Evolutionary conservation across 805 yeast species (phyloP).

Genomic region (Starmerella apis): DNA sequence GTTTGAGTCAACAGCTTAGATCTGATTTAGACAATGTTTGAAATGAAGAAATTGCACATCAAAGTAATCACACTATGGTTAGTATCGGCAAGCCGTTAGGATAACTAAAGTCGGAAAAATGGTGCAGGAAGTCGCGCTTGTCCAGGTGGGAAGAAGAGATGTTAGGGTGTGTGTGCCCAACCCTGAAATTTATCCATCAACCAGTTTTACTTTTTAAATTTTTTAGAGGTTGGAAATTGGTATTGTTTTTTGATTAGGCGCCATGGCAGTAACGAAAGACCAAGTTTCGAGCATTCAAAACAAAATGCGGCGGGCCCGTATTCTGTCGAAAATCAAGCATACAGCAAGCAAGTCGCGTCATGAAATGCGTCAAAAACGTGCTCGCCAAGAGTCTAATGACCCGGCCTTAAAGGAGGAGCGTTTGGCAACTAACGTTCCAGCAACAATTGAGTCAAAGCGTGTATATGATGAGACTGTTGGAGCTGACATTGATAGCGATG

Average conservation of each 20-base stretch:
- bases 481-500: conserved; percentile 38
- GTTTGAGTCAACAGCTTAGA: neutral
- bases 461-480: conserved; percentile 75
- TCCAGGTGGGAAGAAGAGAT: neutral
- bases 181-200: conserved; percentile 1
- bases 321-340: conserved; percentile 62
- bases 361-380: conserved; percentile 64
- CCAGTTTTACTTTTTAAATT: neutral
- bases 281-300: conserved; percentile 45
- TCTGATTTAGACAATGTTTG: neutral
- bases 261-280: conserved; percentile 26
- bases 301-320: conserved; percentile 68
- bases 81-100: neutral
- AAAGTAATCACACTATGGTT: neutral
- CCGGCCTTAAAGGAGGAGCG: conserved; percentile 77
- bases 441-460: conserved; percentile 73
- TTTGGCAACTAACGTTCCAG: conserved; percentile 63
- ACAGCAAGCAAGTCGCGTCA: conserved; percentile 69
- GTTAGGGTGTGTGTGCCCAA: neutral
- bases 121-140: neutral
- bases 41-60: neutral
- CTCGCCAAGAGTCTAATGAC: conserved; percentile 74
- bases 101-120: neutral
- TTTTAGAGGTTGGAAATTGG: no score
- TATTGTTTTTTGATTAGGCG: no score